Conservation (phyloP, 805 yeast genomes). For the Clavispora fructus region DNA sequence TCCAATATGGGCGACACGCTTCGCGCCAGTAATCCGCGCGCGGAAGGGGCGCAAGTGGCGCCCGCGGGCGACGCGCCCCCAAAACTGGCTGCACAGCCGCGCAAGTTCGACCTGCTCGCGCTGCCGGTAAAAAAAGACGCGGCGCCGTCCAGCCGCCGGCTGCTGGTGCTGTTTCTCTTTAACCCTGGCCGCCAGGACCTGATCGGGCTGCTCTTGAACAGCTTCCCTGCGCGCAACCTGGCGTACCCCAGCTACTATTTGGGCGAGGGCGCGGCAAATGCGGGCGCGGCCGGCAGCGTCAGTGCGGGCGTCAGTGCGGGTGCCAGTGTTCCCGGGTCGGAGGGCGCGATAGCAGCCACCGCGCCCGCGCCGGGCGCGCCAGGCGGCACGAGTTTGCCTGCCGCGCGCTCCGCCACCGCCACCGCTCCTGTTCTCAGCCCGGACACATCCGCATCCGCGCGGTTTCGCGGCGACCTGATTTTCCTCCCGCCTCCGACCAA, state of each 20-base stretch:
- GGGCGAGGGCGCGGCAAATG: conserved; percentile 2
- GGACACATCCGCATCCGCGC: conserved; percentile 1
- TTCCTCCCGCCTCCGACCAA: conserved; percentile 32
- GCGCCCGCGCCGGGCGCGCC: not conserved
- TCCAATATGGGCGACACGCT: conserved; percentile 13
- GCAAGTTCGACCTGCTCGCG: conserved; percentile 10
- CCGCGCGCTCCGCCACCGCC: not conserved
- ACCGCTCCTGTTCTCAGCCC: not conserved
- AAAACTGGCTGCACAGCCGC: conserved; percentile 10
- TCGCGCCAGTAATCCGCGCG: conserved; percentile 4
- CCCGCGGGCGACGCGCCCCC: not conserved
- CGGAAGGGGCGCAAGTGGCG: conserved; percentile 1
- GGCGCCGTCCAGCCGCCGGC: conserved; percentile 9
- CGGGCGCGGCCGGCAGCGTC: conserved; percentile 12
- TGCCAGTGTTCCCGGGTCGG: not conserved
- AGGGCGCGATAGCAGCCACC: too few relatives aligned
- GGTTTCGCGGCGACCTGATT: conserved; percentile 36
- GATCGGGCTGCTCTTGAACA: conserved; percentile 22
- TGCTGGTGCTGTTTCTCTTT: conserved; percentile 17
- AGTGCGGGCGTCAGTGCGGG: not conserved
- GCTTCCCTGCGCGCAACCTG: conserved; percentile 9
- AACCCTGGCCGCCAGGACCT: conserved; percentile 27
- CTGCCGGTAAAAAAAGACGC: conserved; percentile 6
- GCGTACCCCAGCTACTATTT: conserved; percentile 16
- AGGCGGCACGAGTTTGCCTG: not conserved